Conservation (phyloP, 148 eudicot species). For the Arctostaphylos glauca region DNA sequence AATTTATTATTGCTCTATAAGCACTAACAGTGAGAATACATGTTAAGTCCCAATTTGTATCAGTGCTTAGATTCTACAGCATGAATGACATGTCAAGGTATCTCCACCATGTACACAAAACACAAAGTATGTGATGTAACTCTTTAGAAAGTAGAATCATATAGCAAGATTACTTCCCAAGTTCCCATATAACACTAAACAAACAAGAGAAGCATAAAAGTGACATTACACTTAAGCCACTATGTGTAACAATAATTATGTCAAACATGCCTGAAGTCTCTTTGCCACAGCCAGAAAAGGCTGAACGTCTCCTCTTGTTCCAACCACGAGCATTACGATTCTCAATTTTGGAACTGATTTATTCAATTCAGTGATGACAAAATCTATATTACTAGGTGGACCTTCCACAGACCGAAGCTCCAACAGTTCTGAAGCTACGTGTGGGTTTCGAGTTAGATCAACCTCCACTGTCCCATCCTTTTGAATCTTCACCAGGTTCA, state of each 20-base stretch:
- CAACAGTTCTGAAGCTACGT: conserved; percentile 52
- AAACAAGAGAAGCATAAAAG: not conserved
- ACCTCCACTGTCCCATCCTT: conserved; percentile 62
- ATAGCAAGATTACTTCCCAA: not conserved
- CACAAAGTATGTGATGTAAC: not conserved
- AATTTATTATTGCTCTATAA: not conserved
- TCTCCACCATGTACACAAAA: not conserved
- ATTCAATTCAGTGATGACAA: conserved; percentile 27
- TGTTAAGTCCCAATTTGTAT: not conserved
- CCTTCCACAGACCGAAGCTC: conserved; percentile 45
- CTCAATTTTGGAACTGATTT: conserved; percentile 62
- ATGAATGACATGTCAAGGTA: not conserved
- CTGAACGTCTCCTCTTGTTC: conserved; percentile 97
- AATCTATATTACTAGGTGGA: conserved; percentile 30
- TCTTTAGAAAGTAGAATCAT: not conserved
- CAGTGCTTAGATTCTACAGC: not conserved
- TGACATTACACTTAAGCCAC: conserved; percentile 1
- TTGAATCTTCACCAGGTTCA: conserved; percentile 74
- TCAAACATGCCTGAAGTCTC: conserved; percentile 66
- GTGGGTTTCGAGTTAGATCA: conserved; percentile 40
- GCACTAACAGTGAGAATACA: not conserved
- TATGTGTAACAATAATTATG: conserved; percentile 6
- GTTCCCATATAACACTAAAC: not conserved
- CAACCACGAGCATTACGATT: conserved; percentile 85
- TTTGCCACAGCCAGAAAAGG: conserved; percentile 84